Percentiles rank a stretch among this genome's conserved stretches.
Evolutionary conservation across 2,329 filamentous ascomycete genomes (phyloP).

Genomic region (Talaromyces sp.): DNA sequence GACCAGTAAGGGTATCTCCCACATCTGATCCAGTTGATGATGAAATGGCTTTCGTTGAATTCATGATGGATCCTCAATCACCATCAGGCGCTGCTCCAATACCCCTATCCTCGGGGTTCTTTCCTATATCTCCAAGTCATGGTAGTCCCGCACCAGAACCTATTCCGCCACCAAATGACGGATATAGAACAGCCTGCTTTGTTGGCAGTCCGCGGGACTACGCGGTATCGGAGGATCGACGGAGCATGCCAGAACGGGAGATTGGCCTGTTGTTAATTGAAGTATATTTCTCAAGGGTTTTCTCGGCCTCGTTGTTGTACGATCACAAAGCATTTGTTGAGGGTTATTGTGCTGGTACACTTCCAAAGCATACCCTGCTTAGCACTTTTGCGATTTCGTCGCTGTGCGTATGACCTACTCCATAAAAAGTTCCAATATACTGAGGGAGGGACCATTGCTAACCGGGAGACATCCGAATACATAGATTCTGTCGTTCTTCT

Average conservation of each 20-base stretch:
- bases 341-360: slow-evolving; percentile 1
- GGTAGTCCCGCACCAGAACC: no score
- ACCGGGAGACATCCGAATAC: not conserved
- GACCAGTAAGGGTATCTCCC: not conserved
- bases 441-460: no score
- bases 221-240: not conserved
- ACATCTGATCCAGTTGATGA: not conserved
- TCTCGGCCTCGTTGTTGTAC: slow-evolving; percentile 4
- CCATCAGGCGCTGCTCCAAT: not conserved
- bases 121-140: not conserved
- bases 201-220: not conserved
- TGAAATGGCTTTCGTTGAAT: not conserved
- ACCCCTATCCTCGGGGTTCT: not conserved
- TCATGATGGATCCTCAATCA: not conserved
- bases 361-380: slow-evolving; percentile 1
- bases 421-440: not conserved
- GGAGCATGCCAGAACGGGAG: slow-evolving; percentile 1
- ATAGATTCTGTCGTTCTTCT: not conserved
- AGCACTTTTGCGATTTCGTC: slow-evolving; percentile 6
- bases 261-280: slow-evolving; percentile 5
- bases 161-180: no score
- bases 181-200: not conserved
- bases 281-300: slow-evolving; percentile 3
- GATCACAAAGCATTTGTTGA: slow-evolving; percentile 2
- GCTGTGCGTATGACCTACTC: slow-evolving; percentile 1